Evolutionary conservation across 2,329 filamentous ascomycete species (phyloP).

Genomic region (Herpotrichia juniperi): DNA sequence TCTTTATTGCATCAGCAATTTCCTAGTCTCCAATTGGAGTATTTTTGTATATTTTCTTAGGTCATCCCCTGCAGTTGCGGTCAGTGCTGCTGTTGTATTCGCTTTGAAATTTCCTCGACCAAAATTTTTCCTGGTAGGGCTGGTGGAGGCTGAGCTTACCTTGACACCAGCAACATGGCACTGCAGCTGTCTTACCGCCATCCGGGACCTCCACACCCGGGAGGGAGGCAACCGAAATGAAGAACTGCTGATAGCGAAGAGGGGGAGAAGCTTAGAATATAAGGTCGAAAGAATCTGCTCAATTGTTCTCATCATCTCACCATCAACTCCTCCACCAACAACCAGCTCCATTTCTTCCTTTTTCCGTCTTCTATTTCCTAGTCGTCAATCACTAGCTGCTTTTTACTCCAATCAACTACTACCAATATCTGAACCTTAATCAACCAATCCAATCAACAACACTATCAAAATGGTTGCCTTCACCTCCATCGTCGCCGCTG

Average conservation of each 20-base stretch:
- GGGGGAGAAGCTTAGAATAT: constrained; percentile 13
- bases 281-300: constrained; percentile 10
- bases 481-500: constrained; percentile 24
- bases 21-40: constrained; percentile 4
- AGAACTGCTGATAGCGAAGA: constrained; percentile 4
- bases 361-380: constrained; percentile 16
- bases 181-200: constrained; percentile 11
- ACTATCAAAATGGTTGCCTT: constrained; percentile 31
- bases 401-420: constrained; percentile 1
- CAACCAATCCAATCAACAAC: constrained; percentile 14
- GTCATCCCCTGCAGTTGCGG: not conserved
- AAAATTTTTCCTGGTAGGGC: not conserved
- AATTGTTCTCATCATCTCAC: constrained; percentile 24
- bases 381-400: constrained; percentile 13
- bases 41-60: not conserved
- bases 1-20: not conserved
- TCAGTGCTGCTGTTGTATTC: not conserved
- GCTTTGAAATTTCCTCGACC: not conserved
- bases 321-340: constrained; percentile 9
- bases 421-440: constrained; percentile 12
- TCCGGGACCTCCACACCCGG: constrained; percentile 16
- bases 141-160: constrained; percentile 16
- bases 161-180: constrained; percentile 4
- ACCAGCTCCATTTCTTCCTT: constrained; percentile 10
- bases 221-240: constrained; percentile 3